Percentiles rank a stretch among this genome's conserved stretches.
phyloP scores from a whole-genome alignment of 768 basidiomycete genomes.

The Lentinus tigrinus region DNA sequence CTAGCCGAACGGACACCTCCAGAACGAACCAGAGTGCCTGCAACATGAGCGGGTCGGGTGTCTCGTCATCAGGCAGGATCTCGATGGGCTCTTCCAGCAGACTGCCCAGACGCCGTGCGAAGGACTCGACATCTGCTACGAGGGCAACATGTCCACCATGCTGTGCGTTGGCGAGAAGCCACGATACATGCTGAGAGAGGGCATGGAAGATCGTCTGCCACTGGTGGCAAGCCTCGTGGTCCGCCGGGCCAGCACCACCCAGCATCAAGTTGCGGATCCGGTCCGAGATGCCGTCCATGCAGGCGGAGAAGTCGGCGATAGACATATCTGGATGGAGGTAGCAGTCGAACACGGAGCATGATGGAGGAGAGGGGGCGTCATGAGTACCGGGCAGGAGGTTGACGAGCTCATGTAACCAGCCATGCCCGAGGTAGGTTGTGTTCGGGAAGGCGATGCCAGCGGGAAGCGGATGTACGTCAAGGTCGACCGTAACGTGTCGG shows the following conservation, averaged over 20 bases:
- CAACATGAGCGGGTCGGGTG: constrained; percentile 41
- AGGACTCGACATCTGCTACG: constrained; percentile 34
- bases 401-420: constrained; percentile 58
- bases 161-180: constrained; percentile 36
- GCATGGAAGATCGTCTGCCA: constrained; percentile 23
- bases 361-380: constrained; percentile 29
- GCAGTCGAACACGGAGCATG: constrained; percentile 38
- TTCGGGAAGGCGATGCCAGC: constrained; percentile 51
- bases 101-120: constrained; percentile 31
- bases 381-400: constrained; percentile 32
- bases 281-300: constrained; percentile 17
- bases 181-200: constrained; percentile 44
- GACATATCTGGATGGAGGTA: constrained; percentile 44
- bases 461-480: constrained; percentile 48
- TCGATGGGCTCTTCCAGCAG: constrained; percentile 37
- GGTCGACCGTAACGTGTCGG: constrained; percentile 43
- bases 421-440: constrained; percentile 57
- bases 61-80: constrained; percentile 25
- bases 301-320: constrained; percentile 38
- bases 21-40: constrained; percentile 62
- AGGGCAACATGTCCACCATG: constrained; percentile 34
- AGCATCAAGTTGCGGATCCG: constrained; percentile 3
- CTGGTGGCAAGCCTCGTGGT: constrained; percentile 5
- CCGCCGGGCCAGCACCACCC: not conserved
- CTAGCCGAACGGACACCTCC: constrained; percentile 50